Evolutionary conservation across 805 yeast species (phyloP), one percentile per base, ranked within the genome.

Genomic region (Ogataea minuta): DNA sequence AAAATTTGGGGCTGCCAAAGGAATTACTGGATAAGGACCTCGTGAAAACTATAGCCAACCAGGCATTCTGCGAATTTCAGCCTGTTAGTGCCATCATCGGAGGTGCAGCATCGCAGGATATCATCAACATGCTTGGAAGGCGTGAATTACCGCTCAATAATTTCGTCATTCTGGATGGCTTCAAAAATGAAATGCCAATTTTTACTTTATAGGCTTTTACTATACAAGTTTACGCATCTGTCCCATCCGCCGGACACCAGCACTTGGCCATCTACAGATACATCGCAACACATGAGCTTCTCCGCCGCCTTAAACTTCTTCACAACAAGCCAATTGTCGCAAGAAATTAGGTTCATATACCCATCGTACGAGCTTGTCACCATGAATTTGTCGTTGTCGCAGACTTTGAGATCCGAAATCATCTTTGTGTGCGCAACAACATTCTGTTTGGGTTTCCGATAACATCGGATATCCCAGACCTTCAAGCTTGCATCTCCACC

Each of bases 61-160:
- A 83, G 54, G 71, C 71, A 6, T 67, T 54, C 46, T 62, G 87
- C 2, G 95, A 89, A 54, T 76, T 84, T 49, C 74, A 88, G 9
- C 96, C 97, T 1, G 81, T 81, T 0, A 79, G 93, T 4, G 95
- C 98, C 0, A 76, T 93, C 2, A 50, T 91, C 6, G 99, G 98
- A 5, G 99, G 98, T 1, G 73, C 87, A 1, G 62, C 91, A 16
- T 84, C 95, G 2, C 99, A 93, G 62, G 96, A 90, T 58, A 82
- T 88, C 10, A 84, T 93, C 31, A 93, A 93, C 63, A 78, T 73
- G 39, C 62, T 91, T 36, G 83, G 93, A 29, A 76, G 76, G 49
- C 77, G 81, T 49, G 89, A 86, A 51, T 71, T 79, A 28, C 95
- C 97, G 3, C 70, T 90, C 26, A 90, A 88, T 57, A 93, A 93